Base-by-base conservation (phyloP, 176 grass and related monocot species). In the Chrysopogon serrulatus region DNA sequence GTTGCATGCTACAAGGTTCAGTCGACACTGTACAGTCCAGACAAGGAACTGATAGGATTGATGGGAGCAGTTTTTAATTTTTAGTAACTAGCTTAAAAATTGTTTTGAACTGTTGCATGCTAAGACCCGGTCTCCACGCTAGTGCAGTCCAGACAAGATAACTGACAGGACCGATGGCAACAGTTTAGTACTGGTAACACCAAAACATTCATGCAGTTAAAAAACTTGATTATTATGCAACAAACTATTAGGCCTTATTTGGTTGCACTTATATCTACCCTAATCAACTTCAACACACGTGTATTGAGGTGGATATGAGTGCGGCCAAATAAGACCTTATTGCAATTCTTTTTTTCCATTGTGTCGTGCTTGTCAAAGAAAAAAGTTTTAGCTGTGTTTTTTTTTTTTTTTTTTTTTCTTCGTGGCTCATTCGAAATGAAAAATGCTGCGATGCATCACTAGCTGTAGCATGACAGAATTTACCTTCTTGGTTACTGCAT, bases 151-250 rank as follows among this genome's bases (percentile, higher is more conserved):
- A 49, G 64, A 71, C 53, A 53, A 53, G 9, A 21, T 75, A 19
- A 65, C 18, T 74, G 40, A 81, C 24, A 64, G 51, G 63, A 68
- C 59, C 32, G 16, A 87, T 77, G n/a, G 27, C 24, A 68, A 74
- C 16, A 73, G 34, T 56, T 45, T 23, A 35, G 21, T 8, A 79
- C 3, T 41, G 69, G 37, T 60, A 34, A 54, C 24, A 70, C 69
- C 4, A 17, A 47, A 64, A 70, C 69, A 82, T 64, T 18, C 34
- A 66, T 27, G 43, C 71, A 28, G 44, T 40, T 77, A 36, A 26
- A 73, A 74, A 84, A 72, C 13, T 0, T 66, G 43, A 32, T 54
- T 21, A 11, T 19, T 49, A 54, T 65, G 30, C 14, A 32, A 64
- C 34, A 62, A 65, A 65, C 14, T 71, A 33, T 15, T n/a, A n/a